Evolutionary conservation across 495 filamentous ascomycete genomes (phyloP).

Genomic region (Hyaloscypha finlandica): DNA sequence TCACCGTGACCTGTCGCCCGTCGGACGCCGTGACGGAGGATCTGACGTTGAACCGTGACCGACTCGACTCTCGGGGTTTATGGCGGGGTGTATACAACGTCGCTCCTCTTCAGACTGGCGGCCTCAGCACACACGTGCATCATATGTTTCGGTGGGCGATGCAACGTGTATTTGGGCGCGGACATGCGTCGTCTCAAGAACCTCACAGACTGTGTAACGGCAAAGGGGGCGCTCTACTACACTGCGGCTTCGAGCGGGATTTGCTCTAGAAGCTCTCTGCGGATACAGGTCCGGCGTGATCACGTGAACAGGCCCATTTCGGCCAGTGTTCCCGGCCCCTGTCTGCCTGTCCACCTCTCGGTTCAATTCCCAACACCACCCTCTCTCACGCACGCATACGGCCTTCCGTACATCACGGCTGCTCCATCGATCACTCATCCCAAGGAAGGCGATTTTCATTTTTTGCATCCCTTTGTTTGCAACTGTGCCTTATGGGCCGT

Average conservation of each 20-base stretch:
- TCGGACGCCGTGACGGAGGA: constrained; percentile 17
- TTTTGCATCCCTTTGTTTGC: neutral
- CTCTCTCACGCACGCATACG: neutral
- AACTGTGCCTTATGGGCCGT: neutral
- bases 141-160: neutral
- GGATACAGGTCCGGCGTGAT: neutral
- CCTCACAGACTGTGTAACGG: neutral
- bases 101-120: constrained; percentile 11
- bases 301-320: neutral
- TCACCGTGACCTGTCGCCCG: constrained; percentile 14
- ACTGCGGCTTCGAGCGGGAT: neutral
- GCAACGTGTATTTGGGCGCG: neutral
- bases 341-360: neutral
- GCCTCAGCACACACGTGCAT: constrained; percentile 10
- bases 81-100: constrained; percentile 19
- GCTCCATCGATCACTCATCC: neutral
- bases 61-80: neutral
- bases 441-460: neutral
- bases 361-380: neutral
- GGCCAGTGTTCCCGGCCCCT: neutral
- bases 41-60: neutral
- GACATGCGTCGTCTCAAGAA: neutral
- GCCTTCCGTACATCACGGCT: neutral
- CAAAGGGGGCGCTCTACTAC: neutral
- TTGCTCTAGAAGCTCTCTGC: neutral